phyloP scores from a whole-genome alignment of 1,284 basidiomycete genomes.

The Phenoliferia sp. region DNA sequence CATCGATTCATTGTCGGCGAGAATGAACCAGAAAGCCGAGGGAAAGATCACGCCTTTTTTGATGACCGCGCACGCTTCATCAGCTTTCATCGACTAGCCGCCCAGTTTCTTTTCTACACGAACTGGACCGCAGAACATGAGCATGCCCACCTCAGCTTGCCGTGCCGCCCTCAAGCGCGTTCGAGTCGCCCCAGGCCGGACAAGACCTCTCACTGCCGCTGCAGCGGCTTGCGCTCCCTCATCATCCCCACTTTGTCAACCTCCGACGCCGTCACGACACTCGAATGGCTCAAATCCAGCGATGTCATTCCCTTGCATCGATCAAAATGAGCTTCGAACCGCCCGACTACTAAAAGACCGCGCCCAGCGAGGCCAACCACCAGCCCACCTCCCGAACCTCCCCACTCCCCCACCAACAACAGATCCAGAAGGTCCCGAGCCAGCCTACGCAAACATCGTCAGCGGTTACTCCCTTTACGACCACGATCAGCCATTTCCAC shows the following conservation, averaged over 20 bases:
- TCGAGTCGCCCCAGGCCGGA: too few relatives aligned
- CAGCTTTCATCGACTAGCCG: too few relatives aligned
- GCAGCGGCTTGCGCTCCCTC: not conserved
- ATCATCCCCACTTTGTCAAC: not conserved
- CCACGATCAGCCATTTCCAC: constrained; percentile 54
- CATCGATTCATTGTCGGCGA: not conserved
- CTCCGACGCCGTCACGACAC: not conserved
- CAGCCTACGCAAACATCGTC: constrained; percentile 45
- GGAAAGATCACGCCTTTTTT: too few relatives aligned
- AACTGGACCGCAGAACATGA: too few relatives aligned
- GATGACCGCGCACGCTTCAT: too few relatives aligned
- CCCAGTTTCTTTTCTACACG: too few relatives aligned
- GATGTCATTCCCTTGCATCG: constrained; percentile 39
- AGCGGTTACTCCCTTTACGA: constrained; percentile 43
- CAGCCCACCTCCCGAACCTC: constrained; percentile 5
- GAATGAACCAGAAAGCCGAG: too few relatives aligned
- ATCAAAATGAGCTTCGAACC: constrained; percentile 34
- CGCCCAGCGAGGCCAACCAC: constrained; percentile 2
- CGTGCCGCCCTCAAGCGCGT: too few relatives aligned
- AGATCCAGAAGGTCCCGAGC: constrained; percentile 43
- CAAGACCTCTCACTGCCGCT: too few relatives aligned
- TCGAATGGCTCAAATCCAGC: constrained; percentile 34
- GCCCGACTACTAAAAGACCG: constrained; percentile 28
- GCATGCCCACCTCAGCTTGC: too few relatives aligned
- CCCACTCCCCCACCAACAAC: constrained; percentile 11